Percentiles rank a stretch among this genome's conserved stretches.
These are phyloP conservation scores for Saccharomycopsis capsularis DNA, from an alignment of 805 yeast genomes.

Conservation along the genomic window DNA sequence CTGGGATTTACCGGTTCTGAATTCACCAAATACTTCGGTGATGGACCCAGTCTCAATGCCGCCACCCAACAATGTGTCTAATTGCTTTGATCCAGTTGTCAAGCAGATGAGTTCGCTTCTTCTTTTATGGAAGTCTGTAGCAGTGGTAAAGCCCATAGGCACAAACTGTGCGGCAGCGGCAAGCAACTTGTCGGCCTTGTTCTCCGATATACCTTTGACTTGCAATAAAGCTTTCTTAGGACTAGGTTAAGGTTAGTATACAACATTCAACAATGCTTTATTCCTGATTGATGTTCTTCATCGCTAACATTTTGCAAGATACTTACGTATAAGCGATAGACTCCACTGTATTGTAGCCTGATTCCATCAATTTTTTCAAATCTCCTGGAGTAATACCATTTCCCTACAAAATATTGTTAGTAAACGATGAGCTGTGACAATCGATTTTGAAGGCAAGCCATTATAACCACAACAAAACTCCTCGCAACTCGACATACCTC, in stretches of 20 bases:
- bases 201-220: conserved; percentile 91
- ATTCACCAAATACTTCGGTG: conserved; percentile 95
- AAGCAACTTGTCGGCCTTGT: conserved; percentile 82
- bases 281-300: neutral
- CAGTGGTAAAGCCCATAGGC: conserved; percentile 96
- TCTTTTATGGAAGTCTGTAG: conserved; percentile 86
- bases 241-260: conserved; percentile 21
- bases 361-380: conserved; percentile 69
- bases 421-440: conserved; percentile 29
- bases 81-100: conserved; percentile 91
- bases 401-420: conserved; percentile 41
- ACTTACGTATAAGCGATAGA: conserved; percentile 77
- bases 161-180: conserved; percentile 80
- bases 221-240: conserved; percentile 71
- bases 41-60: conserved; percentile 97
- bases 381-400: conserved; percentile 82
- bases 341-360: conserved; percentile 85
- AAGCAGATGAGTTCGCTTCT: conserved; percentile 86
- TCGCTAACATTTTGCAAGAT: neutral
- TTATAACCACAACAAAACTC: no score
- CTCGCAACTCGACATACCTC: conserved; percentile 31
- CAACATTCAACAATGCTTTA: neutral
- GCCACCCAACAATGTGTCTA: conserved; percentile 90
- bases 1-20: conserved; percentile 96
- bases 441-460: no score